Conservation (phyloP, 805 yeast genomes). For the Saccharomycopsis babjevae region DNA sequence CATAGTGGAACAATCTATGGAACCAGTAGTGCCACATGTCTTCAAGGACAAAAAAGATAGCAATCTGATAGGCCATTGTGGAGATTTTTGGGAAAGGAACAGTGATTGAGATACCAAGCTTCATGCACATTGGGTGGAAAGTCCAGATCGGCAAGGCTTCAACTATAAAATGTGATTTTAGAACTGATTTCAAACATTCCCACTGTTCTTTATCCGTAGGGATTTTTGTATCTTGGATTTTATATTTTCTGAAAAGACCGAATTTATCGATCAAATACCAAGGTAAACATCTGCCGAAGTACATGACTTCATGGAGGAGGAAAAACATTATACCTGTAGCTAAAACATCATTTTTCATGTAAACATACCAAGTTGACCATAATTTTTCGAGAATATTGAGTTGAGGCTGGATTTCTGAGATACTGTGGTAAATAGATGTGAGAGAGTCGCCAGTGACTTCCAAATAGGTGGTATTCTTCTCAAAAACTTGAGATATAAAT, state of each 20-base stretch:
- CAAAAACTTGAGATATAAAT: constrained; percentile 6
- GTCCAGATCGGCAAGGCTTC: constrained; percentile 97
- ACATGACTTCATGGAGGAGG: constrained; percentile 73
- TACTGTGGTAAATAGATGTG: constrained; percentile 27
- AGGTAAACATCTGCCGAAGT: constrained; percentile 87
- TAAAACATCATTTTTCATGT: constrained; percentile 74
- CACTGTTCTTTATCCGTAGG: constrained; percentile 81
- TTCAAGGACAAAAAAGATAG: constrained; percentile 73
- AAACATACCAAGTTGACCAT: constrained; percentile 88
- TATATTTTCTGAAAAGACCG: constrained; percentile 77
- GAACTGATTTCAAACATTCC: constrained; percentile 81
- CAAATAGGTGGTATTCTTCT: background rate
- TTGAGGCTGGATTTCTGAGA: constrained; percentile 32
- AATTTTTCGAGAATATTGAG: constrained; percentile 49
- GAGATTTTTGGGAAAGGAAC: constrained; percentile 77
- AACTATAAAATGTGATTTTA: constrained; percentile 79
- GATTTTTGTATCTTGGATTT: constrained; percentile 78
- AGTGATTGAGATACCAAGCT: constrained; percentile 61
- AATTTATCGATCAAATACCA: constrained; percentile 83
- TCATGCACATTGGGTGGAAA: constrained; percentile 85
- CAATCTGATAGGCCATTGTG: constrained; percentile 55
- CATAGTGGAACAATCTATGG: constrained; percentile 84
- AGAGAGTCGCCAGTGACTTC: constrained; percentile 23
- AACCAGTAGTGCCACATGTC: constrained; percentile 97
- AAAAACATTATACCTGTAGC: constrained; percentile 89